phyloP scores from a whole-genome alignment of 805 yeast species.

The Pichia thaimueangensis region DNA sequence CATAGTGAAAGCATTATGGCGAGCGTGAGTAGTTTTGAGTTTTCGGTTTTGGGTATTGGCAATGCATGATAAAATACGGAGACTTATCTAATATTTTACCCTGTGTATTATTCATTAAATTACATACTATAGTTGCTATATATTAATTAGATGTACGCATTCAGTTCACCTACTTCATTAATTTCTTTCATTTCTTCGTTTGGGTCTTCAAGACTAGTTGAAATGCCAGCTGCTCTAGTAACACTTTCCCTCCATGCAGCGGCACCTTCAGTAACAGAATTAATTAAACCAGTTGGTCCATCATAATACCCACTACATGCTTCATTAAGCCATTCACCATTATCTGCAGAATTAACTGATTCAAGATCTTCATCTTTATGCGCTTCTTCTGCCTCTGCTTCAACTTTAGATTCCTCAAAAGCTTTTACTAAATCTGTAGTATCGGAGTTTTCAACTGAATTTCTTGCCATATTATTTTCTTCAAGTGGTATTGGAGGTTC shows the following conservation, averaged over 20 bases:
- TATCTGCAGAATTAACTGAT: neutral
- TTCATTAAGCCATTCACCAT: conserved; percentile 44
- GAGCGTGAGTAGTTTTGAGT: no score
- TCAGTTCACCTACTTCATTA: conserved; percentile 7
- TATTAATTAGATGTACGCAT: conserved; percentile 8
- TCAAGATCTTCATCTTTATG: neutral
- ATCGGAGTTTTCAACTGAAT: neutral
- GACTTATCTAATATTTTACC: no score
- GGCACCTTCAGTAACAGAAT: conserved; percentile 43
- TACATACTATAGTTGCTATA: no score
- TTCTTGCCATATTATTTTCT: neutral
- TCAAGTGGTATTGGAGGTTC: neutral
- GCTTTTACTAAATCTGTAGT: neutral
- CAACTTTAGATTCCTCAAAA: no score
- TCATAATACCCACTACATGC: conserved; percentile 37
- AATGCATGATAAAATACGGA: no score
- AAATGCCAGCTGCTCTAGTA: neutral
- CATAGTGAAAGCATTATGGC: no score
- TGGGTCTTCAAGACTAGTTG: neutral
- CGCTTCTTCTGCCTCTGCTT: no score
- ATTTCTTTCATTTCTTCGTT: conserved; percentile 1
- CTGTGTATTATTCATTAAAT: no score
- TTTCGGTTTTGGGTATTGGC: no score
- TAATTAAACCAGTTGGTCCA: conserved; percentile 68
- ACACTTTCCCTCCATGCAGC: conserved; percentile 22